These are phyloP conservation scores for Fusarium staphyleae DNA, from an alignment of 2,329 filamentous ascomycete genomes.

Conservation along the genomic window DNA sequence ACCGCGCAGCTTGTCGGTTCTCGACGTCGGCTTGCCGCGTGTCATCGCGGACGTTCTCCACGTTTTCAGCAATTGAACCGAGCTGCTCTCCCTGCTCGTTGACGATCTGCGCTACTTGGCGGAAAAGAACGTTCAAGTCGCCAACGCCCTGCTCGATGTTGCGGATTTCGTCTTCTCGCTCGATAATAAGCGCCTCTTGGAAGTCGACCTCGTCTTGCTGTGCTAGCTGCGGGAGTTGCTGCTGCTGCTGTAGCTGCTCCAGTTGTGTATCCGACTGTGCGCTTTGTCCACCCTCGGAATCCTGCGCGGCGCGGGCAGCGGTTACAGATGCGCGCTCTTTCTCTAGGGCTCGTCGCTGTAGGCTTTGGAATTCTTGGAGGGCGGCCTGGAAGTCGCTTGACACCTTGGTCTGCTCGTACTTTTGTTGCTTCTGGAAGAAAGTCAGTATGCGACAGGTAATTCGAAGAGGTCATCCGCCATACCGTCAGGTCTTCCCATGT, in stretches of 20 bases:
- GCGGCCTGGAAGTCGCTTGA: constrained; percentile 91
- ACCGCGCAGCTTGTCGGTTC: constrained; percentile 82
- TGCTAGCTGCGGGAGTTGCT: constrained; percentile 77
- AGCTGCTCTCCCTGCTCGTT: constrained; percentile 90
- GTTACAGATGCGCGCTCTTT: constrained; percentile 88
- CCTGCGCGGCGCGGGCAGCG: constrained; percentile 81
- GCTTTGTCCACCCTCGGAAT: constrained; percentile 57
- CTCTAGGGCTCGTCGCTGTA: constrained; percentile 90
- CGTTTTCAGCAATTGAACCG: constrained; percentile 86
- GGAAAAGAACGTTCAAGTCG: constrained; percentile 94
- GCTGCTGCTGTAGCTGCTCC: constrained; percentile 70
- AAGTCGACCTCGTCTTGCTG: constrained; percentile 97
- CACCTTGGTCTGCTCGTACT: constrained; percentile 94
- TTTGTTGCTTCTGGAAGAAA: constrained; percentile 78
- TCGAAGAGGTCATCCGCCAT: constrained; percentile 43
- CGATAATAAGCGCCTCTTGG: constrained; percentile 92
- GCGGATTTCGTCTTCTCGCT: constrained; percentile 95
- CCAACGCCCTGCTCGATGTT: constrained; percentile 97
- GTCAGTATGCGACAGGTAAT: constrained; percentile 21
- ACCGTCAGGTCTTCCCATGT: constrained; percentile 85
- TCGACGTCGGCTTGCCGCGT: constrained; percentile 87
- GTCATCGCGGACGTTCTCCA: constrained; percentile 81
- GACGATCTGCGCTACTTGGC: constrained; percentile 97
- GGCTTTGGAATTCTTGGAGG: constrained; percentile 86
- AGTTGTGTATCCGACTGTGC: constrained; percentile 48